Percentiles rank a stretch among this genome's conserved stretches.
Evolutionary conservation across 306 rosid species (phyloP).

Genomic region (Heteromeles arbutifolia): DNA sequence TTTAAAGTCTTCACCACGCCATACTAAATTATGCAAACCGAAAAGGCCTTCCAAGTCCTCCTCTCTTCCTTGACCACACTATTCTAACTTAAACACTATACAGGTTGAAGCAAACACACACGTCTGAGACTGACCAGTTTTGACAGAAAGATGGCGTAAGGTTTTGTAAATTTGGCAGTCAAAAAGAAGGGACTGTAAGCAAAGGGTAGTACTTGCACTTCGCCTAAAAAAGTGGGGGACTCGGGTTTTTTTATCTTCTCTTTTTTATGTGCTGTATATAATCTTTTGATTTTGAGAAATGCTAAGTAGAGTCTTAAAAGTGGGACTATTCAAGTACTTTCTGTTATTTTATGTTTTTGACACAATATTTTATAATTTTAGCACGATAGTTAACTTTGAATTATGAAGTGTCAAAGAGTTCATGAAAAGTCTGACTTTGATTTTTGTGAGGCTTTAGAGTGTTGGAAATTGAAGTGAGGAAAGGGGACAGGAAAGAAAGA

Average conservation of each 20-base stretch:
- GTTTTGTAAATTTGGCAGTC: conserved; percentile 15
- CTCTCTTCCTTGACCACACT: not conserved
- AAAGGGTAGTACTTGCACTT: not conserved
- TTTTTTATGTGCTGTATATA: not conserved
- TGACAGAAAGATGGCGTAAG: conserved; percentile 33
- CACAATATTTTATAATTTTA: too few relatives aligned
- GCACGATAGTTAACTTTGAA: accelerated
- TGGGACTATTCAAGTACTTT: too few relatives aligned
- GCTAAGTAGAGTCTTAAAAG: too few relatives aligned
- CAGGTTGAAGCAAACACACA: not conserved
- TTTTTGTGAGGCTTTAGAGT: conserved; percentile 7
- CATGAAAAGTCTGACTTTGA: not conserved
- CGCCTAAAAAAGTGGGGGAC: conserved; percentile 54
- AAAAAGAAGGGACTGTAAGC: not conserved
- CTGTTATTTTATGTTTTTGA: too few relatives aligned
- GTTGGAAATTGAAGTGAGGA: conserved; percentile 53
- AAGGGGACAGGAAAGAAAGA: conserved; percentile 16
- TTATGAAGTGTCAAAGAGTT: too few relatives aligned
- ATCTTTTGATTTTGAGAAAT: not conserved
- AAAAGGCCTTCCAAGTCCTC: not conserved
- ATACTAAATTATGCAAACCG: too few relatives aligned
- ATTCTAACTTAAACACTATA: not conserved
- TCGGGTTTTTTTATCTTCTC: conserved; percentile 10
- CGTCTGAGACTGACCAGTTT: not conserved
- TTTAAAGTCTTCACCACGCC: too few relatives aligned